phyloP scores from a whole-genome alignment of 345 rosid genomes.

The Populus alba region DNA sequence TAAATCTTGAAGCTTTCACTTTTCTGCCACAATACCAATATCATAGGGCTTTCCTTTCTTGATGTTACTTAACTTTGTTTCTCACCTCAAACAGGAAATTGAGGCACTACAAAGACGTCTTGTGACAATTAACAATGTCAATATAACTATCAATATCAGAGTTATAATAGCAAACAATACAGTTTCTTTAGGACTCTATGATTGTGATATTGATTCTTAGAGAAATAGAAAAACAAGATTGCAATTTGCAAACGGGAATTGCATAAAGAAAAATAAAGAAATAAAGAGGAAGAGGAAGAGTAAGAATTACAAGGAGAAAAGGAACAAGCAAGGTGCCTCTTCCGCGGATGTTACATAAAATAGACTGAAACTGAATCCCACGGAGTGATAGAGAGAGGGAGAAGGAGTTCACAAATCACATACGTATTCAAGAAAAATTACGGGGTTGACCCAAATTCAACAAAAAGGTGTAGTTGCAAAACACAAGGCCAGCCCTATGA shows the following conservation, averaged over 20 bases:
- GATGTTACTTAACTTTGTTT: constrained; percentile 5
- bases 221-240: neutral
- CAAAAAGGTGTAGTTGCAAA: neutral
- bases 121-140: neutral
- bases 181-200: neutral
- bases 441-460: neutral
- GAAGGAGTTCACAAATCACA: constrained; percentile 7
- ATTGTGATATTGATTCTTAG: neutral
- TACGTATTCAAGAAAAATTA: neutral
- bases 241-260: neutral
- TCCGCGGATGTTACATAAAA: neutral
- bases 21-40: neutral
- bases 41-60: neutral
- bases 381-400: neutral
- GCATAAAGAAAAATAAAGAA: neutral
- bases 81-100: constrained; percentile 2
- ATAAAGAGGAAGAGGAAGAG: neutral
- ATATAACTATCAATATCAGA: neutral
- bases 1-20: neutral
- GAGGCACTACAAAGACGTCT: neutral
- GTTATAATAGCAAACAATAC: neutral
- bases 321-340: neutral
- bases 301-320: neutral
- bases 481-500: neutral
- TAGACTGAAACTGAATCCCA: neutral